Evolutionary conservation across 768 basidiomycete species (phyloP).

Genomic region (Lentinula detonsa): DNA sequence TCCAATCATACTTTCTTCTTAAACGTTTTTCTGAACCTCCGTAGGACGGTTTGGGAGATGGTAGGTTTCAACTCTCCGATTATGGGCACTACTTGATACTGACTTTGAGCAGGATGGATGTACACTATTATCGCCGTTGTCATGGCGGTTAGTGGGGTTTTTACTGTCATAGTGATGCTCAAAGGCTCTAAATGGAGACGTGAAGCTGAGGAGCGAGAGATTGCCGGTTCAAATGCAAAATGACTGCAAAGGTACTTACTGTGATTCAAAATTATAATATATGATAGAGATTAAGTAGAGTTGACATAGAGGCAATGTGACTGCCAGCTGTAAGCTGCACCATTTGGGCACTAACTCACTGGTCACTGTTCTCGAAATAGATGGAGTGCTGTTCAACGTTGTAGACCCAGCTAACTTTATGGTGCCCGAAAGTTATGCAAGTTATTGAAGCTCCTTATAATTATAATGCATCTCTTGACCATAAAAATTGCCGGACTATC

Average conservation of each 20-base stretch:
- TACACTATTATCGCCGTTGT: constrained; percentile 61
- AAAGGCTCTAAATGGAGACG: constrained; percentile 60
- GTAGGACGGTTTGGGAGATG: constrained; percentile 69
- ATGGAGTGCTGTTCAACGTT: too few species aligned
- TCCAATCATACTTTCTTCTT: background rate
- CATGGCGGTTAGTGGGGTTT: constrained; percentile 42
- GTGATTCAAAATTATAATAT: background rate
- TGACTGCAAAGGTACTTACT: background rate
- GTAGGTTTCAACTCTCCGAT: constrained; percentile 23
- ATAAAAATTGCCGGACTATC: too few species aligned
- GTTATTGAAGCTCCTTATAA: too few species aligned
- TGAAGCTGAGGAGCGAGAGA: constrained; percentile 30
- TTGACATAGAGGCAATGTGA: too few species aligned
- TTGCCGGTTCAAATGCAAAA: background rate
- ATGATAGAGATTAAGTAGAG: too few species aligned
- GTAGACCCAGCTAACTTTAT: too few species aligned
- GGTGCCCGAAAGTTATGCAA: too few species aligned
- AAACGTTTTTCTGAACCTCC: background rate
- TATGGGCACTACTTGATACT: background rate
- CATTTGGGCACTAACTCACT: too few species aligned
- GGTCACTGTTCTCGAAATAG: too few species aligned
- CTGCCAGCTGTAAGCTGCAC: too few species aligned
- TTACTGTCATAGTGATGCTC: constrained; percentile 54
- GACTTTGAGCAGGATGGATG: constrained; percentile 37
- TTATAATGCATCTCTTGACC: too few species aligned